Base-by-base conservation (phyloP, 2,329 filamentous ascomycete species). In the Penicillium sp. region DNA sequence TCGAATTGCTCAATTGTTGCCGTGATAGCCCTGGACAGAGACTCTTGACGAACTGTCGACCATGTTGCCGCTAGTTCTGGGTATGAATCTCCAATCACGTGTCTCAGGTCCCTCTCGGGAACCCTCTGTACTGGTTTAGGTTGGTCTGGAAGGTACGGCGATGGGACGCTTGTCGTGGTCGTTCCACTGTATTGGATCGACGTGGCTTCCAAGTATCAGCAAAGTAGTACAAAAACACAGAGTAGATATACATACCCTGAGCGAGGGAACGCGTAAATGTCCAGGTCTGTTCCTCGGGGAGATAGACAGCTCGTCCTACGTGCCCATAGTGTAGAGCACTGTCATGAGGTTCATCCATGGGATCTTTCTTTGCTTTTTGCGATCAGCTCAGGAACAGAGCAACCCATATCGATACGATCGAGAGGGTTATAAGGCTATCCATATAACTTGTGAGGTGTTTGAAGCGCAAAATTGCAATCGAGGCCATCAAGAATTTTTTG, bases 271-370 rank as follows among this genome's bases (percentile, higher is more conserved):
- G 75, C 46, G 70, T 64, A 61, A 81, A 82, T n/a, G 61, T 61
- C 83, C 83, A 85, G 50, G 69, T 57, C 41, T 74, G 71, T 6
- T 72, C 72, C 5, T 81, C 76, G 1, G 74, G 54, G 50, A 78
- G 67, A 66, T 85, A 86, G n/a, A 67, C 62, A 43, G 78, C 73
- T 59, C 72, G 73, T 61, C 83, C 83, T 52, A 83, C 72, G 63
- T 84, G 81, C 72, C 83, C 83, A 71, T 83, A 85, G 56, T 80
- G 79, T 48, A 85, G 78, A 75, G 78, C 75, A 69, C 71, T 69
- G 45, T 71, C 66, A 41, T 69, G 65, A 59, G 70, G 68, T 60
- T 85, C 80, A 85, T 79, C 80, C 83, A 86, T 86, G 74, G 64
- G 82, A 80, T 71, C 74, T 74, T 66, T 66, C 55, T 69, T 63